Evolutionary conservation across 768 basidiomycete genomes (phyloP), one percentile per base, ranked within the genome.

Genomic region (Dentipellis sp.): DNA sequence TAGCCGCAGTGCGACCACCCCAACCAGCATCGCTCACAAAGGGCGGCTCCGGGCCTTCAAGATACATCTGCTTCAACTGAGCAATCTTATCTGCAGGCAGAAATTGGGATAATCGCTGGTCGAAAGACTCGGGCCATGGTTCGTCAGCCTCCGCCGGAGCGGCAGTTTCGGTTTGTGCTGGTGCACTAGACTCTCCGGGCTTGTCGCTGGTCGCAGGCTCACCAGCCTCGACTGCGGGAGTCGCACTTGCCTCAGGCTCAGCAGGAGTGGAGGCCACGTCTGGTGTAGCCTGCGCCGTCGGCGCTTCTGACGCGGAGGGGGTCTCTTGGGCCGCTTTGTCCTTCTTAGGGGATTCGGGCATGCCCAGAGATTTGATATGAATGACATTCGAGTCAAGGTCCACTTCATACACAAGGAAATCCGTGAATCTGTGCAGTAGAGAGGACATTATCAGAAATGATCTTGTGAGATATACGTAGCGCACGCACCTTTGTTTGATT

Each of bases 341-440:
- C 62, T 75, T 78, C 62, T 79, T 80, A 10, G 73, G 63, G 22
- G 75, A 75, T 57, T 79, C 75, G 2, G 92, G 94, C 66, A 83
- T 83, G 37, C 73, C 79, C 39, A 98, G 78, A 53, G 83, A 81
- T 67, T 90, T 91, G 36, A 99, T 66, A 65, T 90, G 87, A 16
- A 97, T 72, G 8, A 91, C 85, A 59, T 88, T 81, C 46, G 85
- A 79, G 60, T 91, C 84, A 58, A 83, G 78, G 65, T 89, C 84
- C 35, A 99, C 86, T 72, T 99, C 97, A 64, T 79, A 88, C 17
- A 99, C 97, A 64, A 98, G 64, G 67, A 99, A 99, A 70, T 99
- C 97, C 40, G 95, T 95, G 69, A 98, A 98, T 64, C 94, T 97
- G 65, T 23, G 52, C 35, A 40, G 14, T 48, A 19, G 17, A 2